phyloP scores from a whole-genome alignment of 352 stramenopile species.

The Aphanomyces cochlioides region DNA sequence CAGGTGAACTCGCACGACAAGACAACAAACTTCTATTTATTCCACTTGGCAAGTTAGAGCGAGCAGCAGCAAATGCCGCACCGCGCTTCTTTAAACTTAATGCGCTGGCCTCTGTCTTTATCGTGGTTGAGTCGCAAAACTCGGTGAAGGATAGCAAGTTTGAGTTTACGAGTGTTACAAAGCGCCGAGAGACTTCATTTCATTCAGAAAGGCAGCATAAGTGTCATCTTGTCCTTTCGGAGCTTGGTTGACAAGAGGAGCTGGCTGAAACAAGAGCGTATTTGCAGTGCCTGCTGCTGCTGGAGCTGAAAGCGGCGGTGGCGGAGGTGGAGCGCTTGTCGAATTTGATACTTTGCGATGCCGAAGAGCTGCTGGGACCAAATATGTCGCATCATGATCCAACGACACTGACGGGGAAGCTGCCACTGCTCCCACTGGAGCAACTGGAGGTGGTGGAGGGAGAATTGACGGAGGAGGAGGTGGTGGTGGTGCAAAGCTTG shows the following conservation, averaged over 20 bases:
- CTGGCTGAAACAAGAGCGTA: not conserved
- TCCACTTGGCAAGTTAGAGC: no score
- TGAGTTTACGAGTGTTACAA: not conserved
- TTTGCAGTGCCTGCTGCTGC: not conserved
- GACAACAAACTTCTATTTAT: no score
- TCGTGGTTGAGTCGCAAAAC: no score
- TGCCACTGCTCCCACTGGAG: no score
- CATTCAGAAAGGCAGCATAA: not conserved
- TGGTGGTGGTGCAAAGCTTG: conserved; percentile 5
- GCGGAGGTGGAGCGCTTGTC: not conserved
- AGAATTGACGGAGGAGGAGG: not conserved
- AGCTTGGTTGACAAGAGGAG: not conserved
- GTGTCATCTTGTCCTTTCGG: not conserved
- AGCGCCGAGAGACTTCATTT: conserved; percentile 18
- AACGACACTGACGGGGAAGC: no score
- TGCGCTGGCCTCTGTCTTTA: no score
- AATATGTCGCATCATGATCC: no score
- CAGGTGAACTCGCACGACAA: no score
- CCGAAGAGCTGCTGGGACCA: no score
- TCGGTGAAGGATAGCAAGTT: no score
- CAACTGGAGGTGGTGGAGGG: not conserved
- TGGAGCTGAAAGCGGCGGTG: not conserved
- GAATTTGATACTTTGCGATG: not conserved
- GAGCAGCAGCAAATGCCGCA: no score
- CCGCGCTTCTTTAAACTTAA: no score